Evolutionary conservation across 352 stramenopile species (phyloP).

Genomic region (Globisporangium orthogonon): DNA sequence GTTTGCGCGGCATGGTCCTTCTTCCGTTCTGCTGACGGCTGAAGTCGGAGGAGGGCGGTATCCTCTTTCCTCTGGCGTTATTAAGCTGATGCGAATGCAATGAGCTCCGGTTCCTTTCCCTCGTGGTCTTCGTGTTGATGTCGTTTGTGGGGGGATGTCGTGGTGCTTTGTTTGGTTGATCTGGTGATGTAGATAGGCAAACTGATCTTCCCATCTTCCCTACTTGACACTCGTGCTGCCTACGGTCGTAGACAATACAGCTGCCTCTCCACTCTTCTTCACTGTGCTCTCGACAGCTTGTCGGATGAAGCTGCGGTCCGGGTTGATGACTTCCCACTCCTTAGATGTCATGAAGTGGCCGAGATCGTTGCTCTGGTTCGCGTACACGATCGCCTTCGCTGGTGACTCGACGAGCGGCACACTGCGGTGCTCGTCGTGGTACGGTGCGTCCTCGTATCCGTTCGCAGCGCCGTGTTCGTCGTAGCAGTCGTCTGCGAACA

Average conservation of each 20-base stretch:
- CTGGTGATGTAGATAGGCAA: no score
- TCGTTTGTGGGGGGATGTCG: no score
- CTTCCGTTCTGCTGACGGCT: not conserved
- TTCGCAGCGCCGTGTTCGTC: constrained; percentile 4
- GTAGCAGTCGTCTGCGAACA: constrained; percentile 50
- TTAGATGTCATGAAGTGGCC: constrained; percentile 54
- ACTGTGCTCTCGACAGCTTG: constrained; percentile 38
- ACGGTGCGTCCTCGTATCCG: constrained; percentile 9
- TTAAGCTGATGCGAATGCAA: constrained; percentile 8
- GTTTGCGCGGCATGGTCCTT: constrained; percentile 2
- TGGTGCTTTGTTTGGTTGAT: no score
- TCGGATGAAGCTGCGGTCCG: constrained; percentile 41
- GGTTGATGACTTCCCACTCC: constrained; percentile 66
- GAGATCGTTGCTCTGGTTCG: constrained; percentile 30
- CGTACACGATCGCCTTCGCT: constrained; percentile 60
- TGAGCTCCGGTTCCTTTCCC: constrained; percentile 18
- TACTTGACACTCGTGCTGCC: not conserved
- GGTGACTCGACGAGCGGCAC: constrained; percentile 21
- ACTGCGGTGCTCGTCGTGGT: constrained; percentile 11
- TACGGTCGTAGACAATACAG: no score
- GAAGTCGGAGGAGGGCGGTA: not conserved
- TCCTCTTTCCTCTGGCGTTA: no score
- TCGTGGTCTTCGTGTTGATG: not conserved
- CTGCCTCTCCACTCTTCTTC: not conserved
- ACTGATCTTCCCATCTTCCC: no score